Base-by-base conservation (phyloP, 2,329 filamentous ascomycete genomes). In the Aspergillus jensenii region DNA sequence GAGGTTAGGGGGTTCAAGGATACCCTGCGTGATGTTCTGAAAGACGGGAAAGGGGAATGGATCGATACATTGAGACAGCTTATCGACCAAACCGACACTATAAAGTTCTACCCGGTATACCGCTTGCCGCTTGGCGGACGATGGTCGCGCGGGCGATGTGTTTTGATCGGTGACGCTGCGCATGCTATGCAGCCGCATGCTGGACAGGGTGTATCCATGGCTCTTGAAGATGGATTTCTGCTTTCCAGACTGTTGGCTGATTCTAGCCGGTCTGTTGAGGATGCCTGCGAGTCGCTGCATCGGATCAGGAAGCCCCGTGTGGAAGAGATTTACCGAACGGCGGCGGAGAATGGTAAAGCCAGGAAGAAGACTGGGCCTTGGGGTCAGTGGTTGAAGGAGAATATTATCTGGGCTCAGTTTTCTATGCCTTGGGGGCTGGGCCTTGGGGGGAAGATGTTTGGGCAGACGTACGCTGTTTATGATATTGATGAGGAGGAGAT, bases 31-130 rank as follows among this genome's bases (percentile, higher is more conserved):
- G 31, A 44, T 85, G 67, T 89, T 91, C 69, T 85, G 82, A 41
- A 71, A 78, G 14, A 76, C 88, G 47, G 88, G 84, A 6, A 82
- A 80, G 57, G 81, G 78, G 3, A 76, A 80, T 46, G 77, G 78
- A 2, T 83, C 79, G 1, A 8, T 17, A 64, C 14, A 12, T 66
- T 41, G 45, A 59, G 17, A 31, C 52, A 27, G 51, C 57, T 23
- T 23, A 52, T 41, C 60, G 62, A 27, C 43, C 60, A 35, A 2
- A 66, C 61, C 6, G 55, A 66, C 0, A 56, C 58, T 2, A 59
- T 74, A 7, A 64, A 67, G 11, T 70, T 76, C 52, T 76, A 71
- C 51, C 74, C 73, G 4, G 61, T 75, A 14, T 74, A 68, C 48
- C 70, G 67, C 58, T 66, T 76, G 9, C 72, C 74, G 0, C 59